Evolutionary conservation across 768 basidiomycete species (phyloP).

Genomic region (Brasilioporus rufonigricans): DNA sequence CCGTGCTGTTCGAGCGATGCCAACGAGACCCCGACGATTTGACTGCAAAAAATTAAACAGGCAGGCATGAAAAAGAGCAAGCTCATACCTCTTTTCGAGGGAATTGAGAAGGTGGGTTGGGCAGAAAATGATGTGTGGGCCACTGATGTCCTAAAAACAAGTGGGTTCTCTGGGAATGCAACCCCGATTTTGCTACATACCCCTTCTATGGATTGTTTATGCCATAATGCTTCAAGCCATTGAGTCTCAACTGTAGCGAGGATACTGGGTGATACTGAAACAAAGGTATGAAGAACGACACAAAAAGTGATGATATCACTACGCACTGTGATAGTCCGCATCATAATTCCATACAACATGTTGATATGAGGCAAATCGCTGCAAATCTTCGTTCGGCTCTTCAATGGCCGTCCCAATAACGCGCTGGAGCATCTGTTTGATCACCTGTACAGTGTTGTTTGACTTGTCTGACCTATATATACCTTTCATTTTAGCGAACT

Average conservation of each 20-base stretch:
- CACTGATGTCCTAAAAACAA: conserved; percentile 22
- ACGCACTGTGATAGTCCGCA: conserved; percentile 42
- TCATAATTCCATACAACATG: conserved; percentile 52
- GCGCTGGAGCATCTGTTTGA: conserved; percentile 26
- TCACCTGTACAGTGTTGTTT: conserved; percentile 10
- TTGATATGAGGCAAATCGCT: conserved; percentile 50
- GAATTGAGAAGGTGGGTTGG: conserved; percentile 41
- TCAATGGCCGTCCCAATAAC: conserved; percentile 41
- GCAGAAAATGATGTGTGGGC: conserved; percentile 43
- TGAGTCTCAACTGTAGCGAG: conserved; percentile 38
- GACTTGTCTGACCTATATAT: neutral
- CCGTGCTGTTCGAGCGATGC: conserved; percentile 39
- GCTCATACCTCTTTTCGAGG: conserved; percentile 41
- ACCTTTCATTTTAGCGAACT: neutral
- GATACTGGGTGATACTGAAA: conserved; percentile 33
- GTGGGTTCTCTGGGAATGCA: neutral
- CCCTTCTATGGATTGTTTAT: conserved; percentile 2
- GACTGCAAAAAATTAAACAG: conserved; percentile 32
- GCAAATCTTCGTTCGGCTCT: conserved; percentile 35
- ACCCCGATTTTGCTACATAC: conserved; percentile 8
- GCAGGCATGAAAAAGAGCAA: neutral
- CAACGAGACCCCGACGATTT: conserved; percentile 40
- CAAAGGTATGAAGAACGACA: neutral
- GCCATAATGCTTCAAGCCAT: conserved; percentile 57
- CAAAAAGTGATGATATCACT: neutral